Evolutionary conservation across 805 yeast genomes (phyloP).

Genomic region (Starmerella bacillaris): DNA sequence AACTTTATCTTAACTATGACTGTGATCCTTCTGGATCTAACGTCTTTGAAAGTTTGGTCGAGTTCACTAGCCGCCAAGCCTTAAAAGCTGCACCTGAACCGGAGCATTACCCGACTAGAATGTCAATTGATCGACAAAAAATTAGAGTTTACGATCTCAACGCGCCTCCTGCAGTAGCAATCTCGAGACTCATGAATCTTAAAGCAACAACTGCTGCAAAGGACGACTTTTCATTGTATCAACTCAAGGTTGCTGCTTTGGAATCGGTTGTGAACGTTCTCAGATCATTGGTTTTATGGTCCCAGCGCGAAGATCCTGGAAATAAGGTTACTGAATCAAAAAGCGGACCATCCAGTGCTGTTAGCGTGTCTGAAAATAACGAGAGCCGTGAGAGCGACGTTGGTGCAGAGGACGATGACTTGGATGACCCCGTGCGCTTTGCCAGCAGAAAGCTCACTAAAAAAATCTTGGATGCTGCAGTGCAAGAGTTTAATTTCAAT

Average conservation of each 20-base stretch:
- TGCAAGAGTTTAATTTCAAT: constrained; percentile 62
- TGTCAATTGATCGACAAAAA: constrained; percentile 31
- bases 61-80: constrained; percentile 56
- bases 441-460: constrained; percentile 71
- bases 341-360: not conserved
- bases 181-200: constrained; percentile 38
- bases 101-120: constrained; percentile 36
- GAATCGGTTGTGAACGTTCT: constrained; percentile 66
- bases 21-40: constrained; percentile 66
- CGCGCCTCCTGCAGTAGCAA: constrained; percentile 59
- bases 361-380: not conserved
- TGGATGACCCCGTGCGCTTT: constrained; percentile 66
- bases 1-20: constrained; percentile 85
- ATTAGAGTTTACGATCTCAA: constrained; percentile 44
- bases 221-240: constrained; percentile 52
- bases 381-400: no score
- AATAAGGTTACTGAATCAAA: not conserved
- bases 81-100: constrained; percentile 56
- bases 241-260: constrained; percentile 64
- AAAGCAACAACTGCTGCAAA: constrained; percentile 13
- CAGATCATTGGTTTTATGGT: constrained; percentile 70
- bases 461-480: constrained; percentile 60
- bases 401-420: not conserved
- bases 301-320: constrained; percentile 41
- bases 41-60: constrained; percentile 65